Evolutionary conservation across 2,329 filamentous ascomycete species (phyloP), one percentile per base, ranked within the genome.

Genomic region (Cyphellophora europaea): DNA sequence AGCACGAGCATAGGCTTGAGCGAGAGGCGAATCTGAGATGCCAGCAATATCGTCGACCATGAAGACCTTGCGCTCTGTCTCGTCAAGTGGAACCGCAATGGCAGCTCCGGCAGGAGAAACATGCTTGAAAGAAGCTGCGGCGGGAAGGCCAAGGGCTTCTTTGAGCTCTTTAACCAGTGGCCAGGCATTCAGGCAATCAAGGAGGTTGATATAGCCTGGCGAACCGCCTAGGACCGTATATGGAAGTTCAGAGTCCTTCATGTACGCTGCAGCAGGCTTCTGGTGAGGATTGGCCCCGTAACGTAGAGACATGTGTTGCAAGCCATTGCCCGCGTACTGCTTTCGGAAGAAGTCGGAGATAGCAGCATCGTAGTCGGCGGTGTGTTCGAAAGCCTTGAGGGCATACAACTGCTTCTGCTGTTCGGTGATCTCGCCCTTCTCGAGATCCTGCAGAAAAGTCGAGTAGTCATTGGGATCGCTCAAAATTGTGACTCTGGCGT

Each of bases 211-310:
- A 63, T 95, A 98, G 35, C 91, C 91, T 5, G 91, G 91, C 6
- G 87, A 74, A 35, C 91, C 91, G 49, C 79, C 71, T 8, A 96
- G 77, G 17, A 93, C 86, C 68, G 89, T 94, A 76, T 95, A 95
- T n/a, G 91, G 91, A 35, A 98, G 69, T 48, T 77, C 69, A 43
- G 74, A 77, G 38, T 81, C 71, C 48, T 72, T 72, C 49, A 81
- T 75, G 59, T 77, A 95, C 34, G 89, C 88, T 13, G 87, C 77
- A 19, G 91, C 91, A 29, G 89, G 88, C 72, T 95, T 96, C 68
- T 98, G 91, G 66, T 98, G 91, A 19, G 91, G 91, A 69, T 98
- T 98, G 53, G 86, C 84, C 42, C 91, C 91, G 60, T 98, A 98
- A 52, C 91, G 82, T 45, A 98, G 79, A 40, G 85, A 69, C 41